These are phyloP conservation scores for Kurtzmaniella quercitrusa DNA, from an alignment of 1,139 yeast genomes.

Conservation along the genomic window DNA sequence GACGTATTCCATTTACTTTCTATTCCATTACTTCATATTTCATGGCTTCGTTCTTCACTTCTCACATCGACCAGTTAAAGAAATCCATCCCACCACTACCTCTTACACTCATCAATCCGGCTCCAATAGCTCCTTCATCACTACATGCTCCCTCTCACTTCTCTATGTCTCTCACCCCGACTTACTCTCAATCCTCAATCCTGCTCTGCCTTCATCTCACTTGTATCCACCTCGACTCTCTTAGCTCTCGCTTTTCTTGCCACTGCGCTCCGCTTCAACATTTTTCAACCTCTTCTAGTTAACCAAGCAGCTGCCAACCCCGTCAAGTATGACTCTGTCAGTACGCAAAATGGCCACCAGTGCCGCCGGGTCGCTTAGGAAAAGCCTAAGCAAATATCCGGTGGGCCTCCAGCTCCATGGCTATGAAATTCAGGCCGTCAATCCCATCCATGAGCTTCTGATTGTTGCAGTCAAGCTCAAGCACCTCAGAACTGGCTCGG, in stretches of 20 bases:
- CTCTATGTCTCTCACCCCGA: no score
- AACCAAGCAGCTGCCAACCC: background rate
- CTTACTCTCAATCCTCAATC: no score
- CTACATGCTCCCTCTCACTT: no score
- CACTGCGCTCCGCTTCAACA: background rate
- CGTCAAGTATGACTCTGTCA: background rate
- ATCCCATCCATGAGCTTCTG: conserved; percentile 77
- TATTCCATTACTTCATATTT: no score
- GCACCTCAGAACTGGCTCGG: conserved; percentile 68
- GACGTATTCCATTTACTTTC: no score
- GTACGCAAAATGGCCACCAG: conserved; percentile 7
- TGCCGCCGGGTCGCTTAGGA: background rate
- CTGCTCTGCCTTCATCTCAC: no score
- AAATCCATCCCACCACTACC: no score
- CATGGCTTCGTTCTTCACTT: no score
- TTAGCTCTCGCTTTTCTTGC: background rate
- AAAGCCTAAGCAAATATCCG: conserved; percentile 45
- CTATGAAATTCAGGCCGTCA: conserved; percentile 55
- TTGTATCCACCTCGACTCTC: no score
- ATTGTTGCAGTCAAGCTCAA: conserved; percentile 70
- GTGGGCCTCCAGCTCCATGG: conserved; percentile 63
- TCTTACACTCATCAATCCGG: no score
- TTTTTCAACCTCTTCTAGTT: background rate
- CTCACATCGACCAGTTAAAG: no score
- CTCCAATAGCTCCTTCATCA: no score